These are phyloP conservation scores for Chalaropsis thielavioides DNA, from an alignment of 2,329 filamentous ascomycete species.

Conservation along the genomic window DNA sequence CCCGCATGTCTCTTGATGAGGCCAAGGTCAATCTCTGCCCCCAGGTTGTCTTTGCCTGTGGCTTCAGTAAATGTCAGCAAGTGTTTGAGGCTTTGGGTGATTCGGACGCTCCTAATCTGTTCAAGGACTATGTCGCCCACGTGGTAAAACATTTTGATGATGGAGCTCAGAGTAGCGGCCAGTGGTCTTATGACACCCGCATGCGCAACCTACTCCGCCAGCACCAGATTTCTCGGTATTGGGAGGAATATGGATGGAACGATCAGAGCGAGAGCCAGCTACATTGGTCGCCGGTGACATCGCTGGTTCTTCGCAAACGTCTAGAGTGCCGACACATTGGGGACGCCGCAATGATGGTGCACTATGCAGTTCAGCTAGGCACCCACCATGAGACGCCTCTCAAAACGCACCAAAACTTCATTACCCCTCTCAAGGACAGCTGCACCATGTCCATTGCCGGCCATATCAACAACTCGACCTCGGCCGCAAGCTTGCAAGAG, in stretches of 20 bases:
- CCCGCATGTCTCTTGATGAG: conserved; percentile 29
- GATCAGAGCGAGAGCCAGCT: conserved; percentile 25
- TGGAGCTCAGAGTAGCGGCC: conserved; percentile 25
- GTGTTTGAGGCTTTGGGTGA: conserved; percentile 32
- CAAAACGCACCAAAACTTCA: conserved; percentile 25
- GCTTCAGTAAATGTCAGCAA: conserved; percentile 31
- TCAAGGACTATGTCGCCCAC: conserved; percentile 34
- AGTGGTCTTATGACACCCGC: conserved; percentile 32
- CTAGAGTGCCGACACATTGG: conserved; percentile 33
- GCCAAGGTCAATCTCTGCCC: conserved; percentile 32
- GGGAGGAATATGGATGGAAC: conserved; percentile 27
- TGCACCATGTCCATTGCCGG: conserved; percentile 26
- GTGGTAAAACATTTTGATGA: conserved; percentile 35
- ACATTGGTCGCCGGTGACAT: conserved; percentile 31
- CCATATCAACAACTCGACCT: conserved; percentile 22
- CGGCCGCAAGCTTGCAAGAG: conserved; percentile 1
- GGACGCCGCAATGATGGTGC: conserved; percentile 28
- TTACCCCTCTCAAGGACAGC: conserved; percentile 26
- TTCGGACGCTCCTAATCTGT: conserved; percentile 27
- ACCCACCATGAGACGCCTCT: conserved; percentile 22
- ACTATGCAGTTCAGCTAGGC: conserved; percentile 29
- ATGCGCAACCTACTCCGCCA: conserved; percentile 34
- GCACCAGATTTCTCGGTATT: conserved; percentile 26
- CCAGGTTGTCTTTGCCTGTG: conserved; percentile 36
- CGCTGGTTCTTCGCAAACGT: conserved; percentile 30